Evolutionary conservation across 148 eudicot species (phyloP).

Genomic region (Fallopia convolvulus): DNA sequence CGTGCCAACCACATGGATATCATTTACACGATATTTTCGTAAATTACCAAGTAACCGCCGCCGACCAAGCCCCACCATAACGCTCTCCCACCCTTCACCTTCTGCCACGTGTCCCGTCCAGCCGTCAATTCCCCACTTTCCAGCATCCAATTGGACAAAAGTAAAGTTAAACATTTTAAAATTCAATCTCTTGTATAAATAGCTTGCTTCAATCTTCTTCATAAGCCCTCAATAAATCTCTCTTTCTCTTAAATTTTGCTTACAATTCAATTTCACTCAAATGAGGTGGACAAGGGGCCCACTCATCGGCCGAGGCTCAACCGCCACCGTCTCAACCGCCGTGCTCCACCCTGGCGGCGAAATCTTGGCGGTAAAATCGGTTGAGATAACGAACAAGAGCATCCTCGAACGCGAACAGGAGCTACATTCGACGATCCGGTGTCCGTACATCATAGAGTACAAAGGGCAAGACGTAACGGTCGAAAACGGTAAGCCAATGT

Average conservation of each 20-base stretch:
- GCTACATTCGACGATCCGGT: slow-evolving; percentile 20
- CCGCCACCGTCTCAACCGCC: slow-evolving; percentile 47
- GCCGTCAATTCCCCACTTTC: background rate
- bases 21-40: background rate
- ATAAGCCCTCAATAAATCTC: background rate
- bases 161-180: background rate
- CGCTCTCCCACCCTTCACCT: background rate
- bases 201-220: background rate
- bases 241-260: background rate
- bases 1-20: slow-evolving; percentile 2
- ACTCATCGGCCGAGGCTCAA: slow-evolving; percentile 43
- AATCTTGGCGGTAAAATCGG: slow-evolving; percentile 43
- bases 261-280: background rate
- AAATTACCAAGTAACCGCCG: background rate
- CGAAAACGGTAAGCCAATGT: slow-evolving; percentile 16
- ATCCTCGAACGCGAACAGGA: slow-evolving; percentile 17
- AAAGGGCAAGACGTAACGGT: slow-evolving; percentile 22
- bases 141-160: background rate
- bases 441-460: slow-evolving; percentile 25
- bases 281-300: slow-evolving; percentile 37
- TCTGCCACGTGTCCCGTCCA: background rate
- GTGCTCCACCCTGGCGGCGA: slow-evolving; percentile 21
- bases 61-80: background rate
- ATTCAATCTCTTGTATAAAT: background rate
- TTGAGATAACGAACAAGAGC: slow-evolving; percentile 9